phyloP scores from a whole-genome alignment of 2,329 filamentous ascomycete species.

The Chaetomium olivaceum region DNA sequence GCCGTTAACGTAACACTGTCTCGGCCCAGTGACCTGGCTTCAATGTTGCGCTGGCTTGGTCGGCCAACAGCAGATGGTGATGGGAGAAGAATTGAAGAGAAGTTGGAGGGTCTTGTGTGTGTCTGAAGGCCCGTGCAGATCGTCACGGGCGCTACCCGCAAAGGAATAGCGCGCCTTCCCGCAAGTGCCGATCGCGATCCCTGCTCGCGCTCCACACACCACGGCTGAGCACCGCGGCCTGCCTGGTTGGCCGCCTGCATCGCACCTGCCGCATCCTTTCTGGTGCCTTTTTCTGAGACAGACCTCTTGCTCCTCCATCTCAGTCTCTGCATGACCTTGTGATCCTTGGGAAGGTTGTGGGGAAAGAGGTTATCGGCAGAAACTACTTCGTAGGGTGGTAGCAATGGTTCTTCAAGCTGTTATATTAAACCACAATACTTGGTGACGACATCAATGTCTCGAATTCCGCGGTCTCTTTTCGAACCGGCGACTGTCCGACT shows the following conservation, averaged over 20 bases:
- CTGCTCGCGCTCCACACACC: background rate
- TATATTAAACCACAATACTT: background rate
- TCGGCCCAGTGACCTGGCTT: conserved; percentile 11
- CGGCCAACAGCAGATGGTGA: background rate
- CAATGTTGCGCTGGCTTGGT: background rate
- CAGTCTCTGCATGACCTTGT: background rate
- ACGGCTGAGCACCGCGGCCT: background rate
- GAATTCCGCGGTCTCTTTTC: background rate
- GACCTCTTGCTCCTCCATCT: background rate
- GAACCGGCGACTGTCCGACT: background rate
- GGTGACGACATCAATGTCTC: background rate
- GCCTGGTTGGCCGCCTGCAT: background rate
- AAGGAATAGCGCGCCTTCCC: background rate
- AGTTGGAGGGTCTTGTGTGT: background rate
- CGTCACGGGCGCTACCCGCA: background rate
- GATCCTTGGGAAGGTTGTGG: background rate
- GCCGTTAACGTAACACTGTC: conserved; percentile 8
- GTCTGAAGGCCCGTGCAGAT: background rate
- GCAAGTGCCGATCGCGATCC: background rate
- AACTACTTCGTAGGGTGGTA: background rate
- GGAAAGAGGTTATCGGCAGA: background rate
- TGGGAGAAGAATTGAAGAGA: background rate
- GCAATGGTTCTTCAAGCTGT: background rate
- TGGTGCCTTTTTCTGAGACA: background rate
- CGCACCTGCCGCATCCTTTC: background rate